phyloP scores from a whole-genome alignment of 331 rosid genomes.

The Arachis monticola region DNA sequence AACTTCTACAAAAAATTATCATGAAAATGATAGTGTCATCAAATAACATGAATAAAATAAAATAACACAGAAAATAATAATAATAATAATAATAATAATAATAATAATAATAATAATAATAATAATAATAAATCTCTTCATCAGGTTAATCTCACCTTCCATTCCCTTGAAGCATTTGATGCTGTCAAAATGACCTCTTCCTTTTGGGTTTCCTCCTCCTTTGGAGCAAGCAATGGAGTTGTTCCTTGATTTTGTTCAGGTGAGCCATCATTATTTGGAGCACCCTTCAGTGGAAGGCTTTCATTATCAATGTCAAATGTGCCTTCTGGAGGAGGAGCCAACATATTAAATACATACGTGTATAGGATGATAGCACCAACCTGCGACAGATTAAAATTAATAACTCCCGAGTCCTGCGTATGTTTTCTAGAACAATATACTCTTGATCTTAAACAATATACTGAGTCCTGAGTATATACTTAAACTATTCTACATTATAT shows the following conservation, averaged over 20 bases:
- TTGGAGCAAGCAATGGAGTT: constrained; percentile 67
- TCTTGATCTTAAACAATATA: too few relatives aligned
- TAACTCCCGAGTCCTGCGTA: constrained; percentile 18
- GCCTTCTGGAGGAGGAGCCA: constrained; percentile 98
- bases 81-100: too few relatives aligned
- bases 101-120: too few relatives aligned
- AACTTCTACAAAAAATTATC: constrained; percentile 13
- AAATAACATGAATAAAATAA: neutral
- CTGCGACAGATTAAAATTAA: constrained; percentile 49
- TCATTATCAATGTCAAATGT: constrained; percentile 69
- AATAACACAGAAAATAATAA: too few relatives aligned
- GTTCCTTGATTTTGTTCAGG: constrained; percentile 44
- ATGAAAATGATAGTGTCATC: constrained; percentile 1
- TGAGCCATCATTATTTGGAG: constrained; percentile 35
- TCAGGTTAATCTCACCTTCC: constrained; percentile 61
- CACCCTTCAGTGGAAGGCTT: constrained; percentile 61
- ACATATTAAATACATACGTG: constrained; percentile 91
- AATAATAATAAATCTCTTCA: neutral
- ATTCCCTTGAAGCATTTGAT: constrained; percentile 45
- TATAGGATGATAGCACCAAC: constrained; percentile 97
- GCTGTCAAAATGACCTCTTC: constrained; percentile 50
- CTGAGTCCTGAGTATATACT: too few relatives aligned
- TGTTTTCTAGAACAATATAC: constrained; percentile 16
- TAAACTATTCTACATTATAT: constrained; percentile 7
- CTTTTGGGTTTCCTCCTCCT: constrained; percentile 54